phyloP scores from a whole-genome alignment of 164 flowering plant genomes.

The Magnolia sinica region DNA sequence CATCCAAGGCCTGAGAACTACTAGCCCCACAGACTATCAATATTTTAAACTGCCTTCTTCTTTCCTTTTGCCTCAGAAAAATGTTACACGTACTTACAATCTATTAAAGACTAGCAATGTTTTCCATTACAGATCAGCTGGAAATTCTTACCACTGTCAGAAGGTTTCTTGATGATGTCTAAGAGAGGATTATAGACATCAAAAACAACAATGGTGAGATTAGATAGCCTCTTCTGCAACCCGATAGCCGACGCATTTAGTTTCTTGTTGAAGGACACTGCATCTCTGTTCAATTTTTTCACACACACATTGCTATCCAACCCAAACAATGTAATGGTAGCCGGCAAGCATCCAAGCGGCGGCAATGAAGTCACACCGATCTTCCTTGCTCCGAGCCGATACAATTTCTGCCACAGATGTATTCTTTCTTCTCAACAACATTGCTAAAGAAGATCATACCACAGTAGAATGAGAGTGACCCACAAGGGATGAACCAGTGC shows the following conservation, averaged over 20 bases:
- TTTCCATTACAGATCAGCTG: too few species aligned
- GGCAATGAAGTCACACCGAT: constrained; percentile 75
- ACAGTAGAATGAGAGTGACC: too few species aligned
- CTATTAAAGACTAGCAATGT: too few species aligned
- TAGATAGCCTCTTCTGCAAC: constrained; percentile 40
- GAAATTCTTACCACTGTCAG: constrained; percentile 46
- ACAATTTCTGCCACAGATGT: constrained; percentile 46
- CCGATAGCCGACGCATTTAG: constrained; percentile 48
- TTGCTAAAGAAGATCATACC: too few species aligned
- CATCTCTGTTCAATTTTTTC: constrained; percentile 55
- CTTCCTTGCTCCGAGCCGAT: constrained; percentile 66
- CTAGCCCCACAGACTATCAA: too few species aligned
- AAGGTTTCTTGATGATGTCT: constrained; percentile 58
- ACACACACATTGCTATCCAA: constrained; percentile 60
- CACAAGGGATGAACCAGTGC: too few species aligned
- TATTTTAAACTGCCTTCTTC: too few species aligned
- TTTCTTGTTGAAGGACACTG: constrained; percentile 65
- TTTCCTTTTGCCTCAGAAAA: too few species aligned
- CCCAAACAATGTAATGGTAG: constrained; percentile 71
- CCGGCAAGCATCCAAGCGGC: constrained; percentile 89
- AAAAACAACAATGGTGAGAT: constrained; percentile 65
- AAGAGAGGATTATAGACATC: constrained; percentile 74
- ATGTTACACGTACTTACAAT: too few species aligned
- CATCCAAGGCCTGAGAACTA: too few species aligned
- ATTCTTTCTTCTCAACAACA: too few species aligned